phyloP scores from a whole-genome alignment of 495 filamentous ascomycete species.

The Podospora sp. region DNA sequence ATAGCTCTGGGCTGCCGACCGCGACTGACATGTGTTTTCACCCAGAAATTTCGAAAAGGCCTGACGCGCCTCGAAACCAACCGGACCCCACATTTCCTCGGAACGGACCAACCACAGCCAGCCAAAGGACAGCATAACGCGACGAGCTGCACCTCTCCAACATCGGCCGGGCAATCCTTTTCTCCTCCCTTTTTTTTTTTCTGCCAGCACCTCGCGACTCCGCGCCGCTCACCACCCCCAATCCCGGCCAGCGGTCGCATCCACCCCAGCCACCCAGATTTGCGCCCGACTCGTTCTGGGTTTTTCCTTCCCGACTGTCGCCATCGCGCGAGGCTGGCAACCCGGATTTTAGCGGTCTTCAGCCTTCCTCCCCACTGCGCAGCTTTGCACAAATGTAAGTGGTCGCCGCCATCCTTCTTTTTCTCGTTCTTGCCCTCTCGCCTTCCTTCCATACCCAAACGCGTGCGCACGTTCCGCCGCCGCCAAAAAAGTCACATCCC shows the following conservation, averaged over 20 bases:
- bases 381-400: slow-evolving; percentile 37
- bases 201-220: slow-evolving; percentile 4
- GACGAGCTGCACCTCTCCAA: slow-evolving; percentile 7
- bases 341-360: slow-evolving; percentile 29
- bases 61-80: slow-evolving; percentile 31
- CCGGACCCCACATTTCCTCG: slow-evolving; percentile 7
- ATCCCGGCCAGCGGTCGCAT: slow-evolving; percentile 7
- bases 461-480: slow-evolving; percentile 40
- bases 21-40: slow-evolving; percentile 43
- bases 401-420: slow-evolving; percentile 30
- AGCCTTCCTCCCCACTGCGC: slow-evolving; percentile 30
- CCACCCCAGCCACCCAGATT: slow-evolving; percentile 27
- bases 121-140: slow-evolving; percentile 16
- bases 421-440: slow-evolving; percentile 26
- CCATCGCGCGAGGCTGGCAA: slow-evolving; percentile 35
- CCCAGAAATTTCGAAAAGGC: slow-evolving; percentile 35
- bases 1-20: slow-evolving; percentile 44
- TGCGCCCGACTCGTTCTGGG: slow-evolving; percentile 21
- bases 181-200: slow-evolving; percentile 12
- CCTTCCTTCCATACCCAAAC: slow-evolving; percentile 19
- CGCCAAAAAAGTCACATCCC: slow-evolving; percentile 20
- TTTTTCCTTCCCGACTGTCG: slow-evolving; percentile 33
- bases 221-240: slow-evolving; percentile 7
- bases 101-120: slow-evolving; percentile 31
- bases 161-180: slow-evolving; percentile 15